A percentile compares a stretch with the other conserved stretches of the same genome.
Conservation (phyloP, 2,329 filamentous ascomycete genomes). For the Verticillium nubilum region DNA sequence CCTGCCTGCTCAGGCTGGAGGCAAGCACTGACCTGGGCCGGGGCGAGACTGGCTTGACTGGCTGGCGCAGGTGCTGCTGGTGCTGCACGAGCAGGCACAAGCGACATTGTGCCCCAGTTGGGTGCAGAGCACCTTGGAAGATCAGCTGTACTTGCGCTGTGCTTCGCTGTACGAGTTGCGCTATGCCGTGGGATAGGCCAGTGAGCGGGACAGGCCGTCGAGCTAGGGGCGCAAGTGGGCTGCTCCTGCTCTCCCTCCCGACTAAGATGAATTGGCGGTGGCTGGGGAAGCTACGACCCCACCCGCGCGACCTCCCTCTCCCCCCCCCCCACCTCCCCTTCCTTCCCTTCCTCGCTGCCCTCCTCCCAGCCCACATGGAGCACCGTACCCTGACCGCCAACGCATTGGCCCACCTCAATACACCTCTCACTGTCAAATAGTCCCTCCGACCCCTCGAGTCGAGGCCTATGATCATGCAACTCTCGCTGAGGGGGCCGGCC, state of each 20-base stretch:
- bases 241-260: background rate
- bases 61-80: background rate
- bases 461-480: too few species aligned
- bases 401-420: background rate
- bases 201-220: slow-evolving; percentile 10
- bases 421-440: too few species aligned
- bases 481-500: background rate
- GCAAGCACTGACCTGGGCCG: background rate
- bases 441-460: too few species aligned
- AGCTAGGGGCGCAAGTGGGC: slow-evolving; percentile 2
- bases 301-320: background rate
- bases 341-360: too few species aligned
- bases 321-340: too few species aligned
- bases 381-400: background rate
- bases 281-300: background rate
- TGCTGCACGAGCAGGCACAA: background rate
- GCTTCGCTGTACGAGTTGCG: background rate
- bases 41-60: background rate
- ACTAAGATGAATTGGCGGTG: background rate
- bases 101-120: background rate
- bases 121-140: background rate
- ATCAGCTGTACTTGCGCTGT: background rate
- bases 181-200: background rate
- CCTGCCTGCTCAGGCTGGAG: background rate
- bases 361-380: background rate